phyloP scores from a whole-genome alignment of 371 early-diverging fungal genomes.

The Mortierella sp. region DNA sequence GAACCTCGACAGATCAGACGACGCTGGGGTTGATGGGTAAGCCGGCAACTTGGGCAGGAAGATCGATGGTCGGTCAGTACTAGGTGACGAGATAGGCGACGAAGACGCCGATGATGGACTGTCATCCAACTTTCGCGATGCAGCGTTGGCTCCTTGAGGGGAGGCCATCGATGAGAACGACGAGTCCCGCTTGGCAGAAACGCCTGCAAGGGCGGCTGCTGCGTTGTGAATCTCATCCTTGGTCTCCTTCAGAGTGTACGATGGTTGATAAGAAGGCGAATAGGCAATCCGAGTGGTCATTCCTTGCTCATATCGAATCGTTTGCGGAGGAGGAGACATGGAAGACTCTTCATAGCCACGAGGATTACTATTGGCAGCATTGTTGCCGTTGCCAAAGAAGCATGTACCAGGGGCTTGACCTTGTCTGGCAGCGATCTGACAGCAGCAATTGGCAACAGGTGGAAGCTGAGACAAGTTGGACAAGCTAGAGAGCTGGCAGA shows the following conservation, averaged over 20 bases:
- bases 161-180: slow-evolving; percentile 1
- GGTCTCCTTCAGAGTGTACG: slow-evolving; percentile 22
- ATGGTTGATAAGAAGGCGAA: slow-evolving; percentile 41
- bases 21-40: slow-evolving; percentile 5
- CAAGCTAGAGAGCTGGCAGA: slow-evolving; percentile 21
- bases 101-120: slow-evolving; percentile 3
- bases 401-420: slow-evolving; percentile 35
- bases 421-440: slow-evolving; percentile 43
- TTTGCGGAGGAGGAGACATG: slow-evolving; percentile 4
- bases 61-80: slow-evolving; percentile 25
- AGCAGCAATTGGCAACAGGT: slow-evolving; percentile 33
- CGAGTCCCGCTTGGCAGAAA: slow-evolving; percentile 8
- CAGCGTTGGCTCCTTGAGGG: too few species aligned
- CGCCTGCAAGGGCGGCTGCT: slow-evolving; percentile 10
- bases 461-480: slow-evolving; percentile 6
- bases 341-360: slow-evolving; percentile 17
- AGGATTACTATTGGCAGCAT: too few species aligned
- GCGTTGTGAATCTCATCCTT: slow-evolving; percentile 13
- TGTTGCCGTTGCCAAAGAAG: slow-evolving; percentile 28
- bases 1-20: slow-evolving; percentile 15
- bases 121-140: neutral
- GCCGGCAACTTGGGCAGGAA: slow-evolving; percentile 13
- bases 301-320: slow-evolving; percentile 5
- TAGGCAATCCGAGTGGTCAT: slow-evolving; percentile 34
- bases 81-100: slow-evolving; percentile 22